Evolutionary conservation across 768 basidiomycete species (phyloP), one percentile per base, ranked within the genome.

Genomic region (Phanerochaete carnosa): DNA sequence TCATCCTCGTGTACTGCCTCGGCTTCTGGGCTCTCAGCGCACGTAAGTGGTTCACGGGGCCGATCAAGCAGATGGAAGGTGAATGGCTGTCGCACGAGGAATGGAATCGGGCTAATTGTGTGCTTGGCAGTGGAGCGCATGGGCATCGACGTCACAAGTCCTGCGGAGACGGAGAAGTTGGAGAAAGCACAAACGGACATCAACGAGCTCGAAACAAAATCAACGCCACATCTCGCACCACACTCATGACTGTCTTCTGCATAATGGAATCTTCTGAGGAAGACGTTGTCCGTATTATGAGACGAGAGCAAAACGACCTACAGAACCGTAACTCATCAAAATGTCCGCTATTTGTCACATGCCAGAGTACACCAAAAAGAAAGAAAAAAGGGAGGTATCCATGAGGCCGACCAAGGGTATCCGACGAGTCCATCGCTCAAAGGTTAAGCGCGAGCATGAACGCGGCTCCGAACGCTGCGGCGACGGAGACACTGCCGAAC

Each of bases 21-120:
- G 82, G 82, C 0, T 86, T 86, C 66, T 92, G 90, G 90, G 47
- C 87, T 3, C 19, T 89, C 57, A 87, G 84, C 66, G 90, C 89
- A 11, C 75, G 88, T 54, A 86, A 81, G 66, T 89, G 87, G 86
- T 92, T 90, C 69, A 78, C 73, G 1, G 89, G 90, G 0, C 90
- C 89, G 5, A 72, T 89, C 16, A 83, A 80, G 71, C 87, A 88
- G 69, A 87, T 88, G 53, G 75, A 74, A 59, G 82, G 85, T 84
- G 64, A 11, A 80, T 69, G 19, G 16, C 29, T 22, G 37, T 43
- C 8, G 39, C 5, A 43, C 23, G 7, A 19, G 35, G 12, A 29
- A 29, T 53, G 8, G 39, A 4, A 19, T 43, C 33, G 33, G 15
- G 33, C 11, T 43, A 19, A 8, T 43, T 8, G 19, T 19, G 6